Base-by-base conservation (phyloP, 345 rosid genomes). In the Citrus reticulata region DNA sequence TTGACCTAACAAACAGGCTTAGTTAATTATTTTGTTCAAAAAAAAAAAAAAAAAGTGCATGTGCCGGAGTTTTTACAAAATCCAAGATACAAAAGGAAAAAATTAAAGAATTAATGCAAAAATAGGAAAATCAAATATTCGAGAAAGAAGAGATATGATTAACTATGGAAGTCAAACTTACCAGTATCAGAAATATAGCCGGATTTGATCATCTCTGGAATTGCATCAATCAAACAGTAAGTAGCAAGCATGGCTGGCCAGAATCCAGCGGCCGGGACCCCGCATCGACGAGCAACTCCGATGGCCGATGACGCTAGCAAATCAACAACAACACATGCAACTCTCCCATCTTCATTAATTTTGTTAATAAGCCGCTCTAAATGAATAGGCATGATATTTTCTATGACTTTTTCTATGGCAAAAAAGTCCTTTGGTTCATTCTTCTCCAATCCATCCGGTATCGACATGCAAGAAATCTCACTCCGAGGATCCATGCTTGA, bases 161-260 rank as follows among this genome's bases (percentile, higher is more conserved):
- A 40, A 6, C 19, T 68, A 40, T 30, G 8, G 7, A 32, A 30
- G 7, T 20, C 37, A 40, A 46, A 66, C 40, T 75, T 60, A 91
- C 98, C 97, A 58, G 85, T 69, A 42, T 79, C 85, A 49, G 93
- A 87, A 77, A 94, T 88, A 58, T 84, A 54, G 67, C 92, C 85
- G 3, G 81, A n/a, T 29, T 64, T 72, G 54, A 88, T 40, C 86
- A 94, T 78, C 17, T 89, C 89, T 1, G 98, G 98, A 35, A 94
- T 91, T 68, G 90, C 86, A 1, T 81, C 78, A 46, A 94, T 85
- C 77, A 94, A 59, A 59, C 84, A 82, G 78, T 89, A 92, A 25
- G 93, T 83, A 7, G 95, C 89, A 4, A 84, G 77, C 94, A 90
- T 88, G 30, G 86, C 97, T 0, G 97, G 87, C 95, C 98, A 94